These are phyloP conservation scores for Teunomyces panamensis DNA, from an alignment of 805 yeast species.

Conservation along the genomic window DNA sequence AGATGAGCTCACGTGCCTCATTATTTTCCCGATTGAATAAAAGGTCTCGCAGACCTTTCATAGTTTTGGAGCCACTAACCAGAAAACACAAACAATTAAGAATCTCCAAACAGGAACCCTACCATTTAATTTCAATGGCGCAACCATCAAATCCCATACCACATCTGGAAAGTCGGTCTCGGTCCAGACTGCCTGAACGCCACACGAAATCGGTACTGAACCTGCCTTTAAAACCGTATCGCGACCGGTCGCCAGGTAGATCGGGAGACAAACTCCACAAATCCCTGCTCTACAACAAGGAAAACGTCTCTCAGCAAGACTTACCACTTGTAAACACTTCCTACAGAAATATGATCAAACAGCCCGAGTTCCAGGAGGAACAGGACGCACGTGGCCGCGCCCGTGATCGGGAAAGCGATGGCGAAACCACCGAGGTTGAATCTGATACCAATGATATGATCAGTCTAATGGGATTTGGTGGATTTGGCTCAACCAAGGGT, in stretches of 20 bases:
- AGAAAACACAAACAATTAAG: neutral
- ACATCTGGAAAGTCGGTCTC: neutral
- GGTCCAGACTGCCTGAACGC: constrained; percentile 15
- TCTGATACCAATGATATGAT: constrained; percentile 27
- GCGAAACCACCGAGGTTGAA: constrained; percentile 11
- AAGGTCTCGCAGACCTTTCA: neutral
- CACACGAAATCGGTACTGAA: neutral
- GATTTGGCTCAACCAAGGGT: constrained; percentile 55
- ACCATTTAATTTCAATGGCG: neutral
- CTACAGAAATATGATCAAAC: constrained; percentile 11
- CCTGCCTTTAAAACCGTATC: constrained; percentile 3
- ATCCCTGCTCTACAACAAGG: constrained; percentile 13
- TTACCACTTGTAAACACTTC: constrained; percentile 18
- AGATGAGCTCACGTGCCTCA: constrained; percentile 3
- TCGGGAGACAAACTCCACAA: constrained; percentile 13
- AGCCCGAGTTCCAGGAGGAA: constrained; percentile 14
- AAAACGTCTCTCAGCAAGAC: constrained; percentile 13
- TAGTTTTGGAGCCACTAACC: neutral
- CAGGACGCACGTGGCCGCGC: constrained; percentile 23
- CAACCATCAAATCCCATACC: neutral
- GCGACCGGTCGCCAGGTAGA: constrained; percentile 19
- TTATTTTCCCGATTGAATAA: neutral
- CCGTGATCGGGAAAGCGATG: constrained; percentile 17
- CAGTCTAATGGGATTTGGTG: constrained; percentile 56
- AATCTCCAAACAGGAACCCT: neutral